Evolutionary conservation across 1,284 basidiomycete species (phyloP).

Genomic region (Coriolopsis trogii): DNA sequence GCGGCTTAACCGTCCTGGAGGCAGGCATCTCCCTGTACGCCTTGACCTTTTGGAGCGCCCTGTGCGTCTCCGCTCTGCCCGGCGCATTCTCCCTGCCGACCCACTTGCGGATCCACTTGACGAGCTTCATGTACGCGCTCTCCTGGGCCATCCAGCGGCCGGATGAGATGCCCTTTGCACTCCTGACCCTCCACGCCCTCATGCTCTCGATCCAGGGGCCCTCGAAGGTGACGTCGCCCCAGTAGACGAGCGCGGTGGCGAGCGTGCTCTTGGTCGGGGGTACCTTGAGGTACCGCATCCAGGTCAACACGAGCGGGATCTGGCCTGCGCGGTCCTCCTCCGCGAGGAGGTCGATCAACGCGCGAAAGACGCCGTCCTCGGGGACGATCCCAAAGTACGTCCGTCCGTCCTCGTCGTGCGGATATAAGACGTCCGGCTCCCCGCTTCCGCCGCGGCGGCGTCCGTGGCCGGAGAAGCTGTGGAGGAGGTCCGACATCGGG

Average conservation of each 20-base stretch:
- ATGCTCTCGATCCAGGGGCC: constrained; percentile 54
- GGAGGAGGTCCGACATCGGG: constrained; percentile 33
- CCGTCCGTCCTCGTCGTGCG: constrained; percentile 11
- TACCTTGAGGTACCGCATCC: constrained; percentile 72
- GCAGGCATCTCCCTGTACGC: constrained; percentile 17
- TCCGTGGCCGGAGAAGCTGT: constrained; percentile 11
- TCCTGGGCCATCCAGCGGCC: constrained; percentile 12
- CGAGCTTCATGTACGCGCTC: constrained; percentile 53
- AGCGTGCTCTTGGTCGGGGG: constrained; percentile 58
- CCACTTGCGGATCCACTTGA: constrained; percentile 72
- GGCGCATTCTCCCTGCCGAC: constrained; percentile 58
- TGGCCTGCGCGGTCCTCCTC: constrained; percentile 51
- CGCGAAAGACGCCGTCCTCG: constrained; percentile 51
- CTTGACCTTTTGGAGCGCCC: constrained; percentile 17
- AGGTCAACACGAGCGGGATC: constrained; percentile 73
- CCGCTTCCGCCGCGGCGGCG: neutral
- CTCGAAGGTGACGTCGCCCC: constrained; percentile 69
- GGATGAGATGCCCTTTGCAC: neutral
- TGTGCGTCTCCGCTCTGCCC: constrained; percentile 35
- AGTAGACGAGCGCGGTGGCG: constrained; percentile 66
- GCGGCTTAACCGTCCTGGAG: neutral
- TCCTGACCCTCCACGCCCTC: neutral
- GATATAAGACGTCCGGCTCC: neutral
- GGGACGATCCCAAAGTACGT: constrained; percentile 49
- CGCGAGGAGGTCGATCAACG: constrained; percentile 69